Conservation (phyloP, 2,329 filamentous ascomycete species). For the Diatrype stigma region DNA sequence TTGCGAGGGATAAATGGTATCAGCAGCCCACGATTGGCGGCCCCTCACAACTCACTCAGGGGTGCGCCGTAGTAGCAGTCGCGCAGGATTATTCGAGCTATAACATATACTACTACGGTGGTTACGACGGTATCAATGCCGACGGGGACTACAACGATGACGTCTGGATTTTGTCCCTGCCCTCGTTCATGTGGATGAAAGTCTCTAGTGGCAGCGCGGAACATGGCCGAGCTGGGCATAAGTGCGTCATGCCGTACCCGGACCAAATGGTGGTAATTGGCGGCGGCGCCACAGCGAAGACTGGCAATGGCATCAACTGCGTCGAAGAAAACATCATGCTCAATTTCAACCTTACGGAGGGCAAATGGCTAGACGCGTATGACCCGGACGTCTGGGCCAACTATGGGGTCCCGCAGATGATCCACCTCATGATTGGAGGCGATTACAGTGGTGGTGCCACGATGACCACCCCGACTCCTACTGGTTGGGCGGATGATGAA, state of each 20-base stretch:
- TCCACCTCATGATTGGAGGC: slow-evolving; percentile 66
- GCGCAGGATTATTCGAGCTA: slow-evolving; percentile 69
- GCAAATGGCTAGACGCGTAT: slow-evolving; percentile 67
- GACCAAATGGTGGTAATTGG: slow-evolving; percentile 78
- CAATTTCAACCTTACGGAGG: slow-evolving; percentile 67
- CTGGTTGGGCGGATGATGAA: slow-evolving; percentile 46
- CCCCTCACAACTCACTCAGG: slow-evolving; percentile 54
- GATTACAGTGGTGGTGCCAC: slow-evolving; percentile 64
- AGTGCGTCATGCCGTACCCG: slow-evolving; percentile 71
- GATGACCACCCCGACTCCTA: slow-evolving; percentile 56
- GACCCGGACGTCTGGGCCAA: slow-evolving; percentile 56
- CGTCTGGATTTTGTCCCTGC: slow-evolving; percentile 77
- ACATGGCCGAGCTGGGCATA: slow-evolving; percentile 67
- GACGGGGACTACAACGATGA: slow-evolving; percentile 51
- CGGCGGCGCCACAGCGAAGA: slow-evolving; percentile 47
- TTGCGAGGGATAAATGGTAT: slow-evolving; percentile 64
- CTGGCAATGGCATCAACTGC: slow-evolving; percentile 31
- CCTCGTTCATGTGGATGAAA: slow-evolving; percentile 74
- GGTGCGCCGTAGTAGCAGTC: slow-evolving; percentile 71
- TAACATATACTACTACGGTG: slow-evolving; percentile 83
- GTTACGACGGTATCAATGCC: slow-evolving; percentile 54
- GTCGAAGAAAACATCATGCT: slow-evolving; percentile 47
- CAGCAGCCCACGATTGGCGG: slow-evolving; percentile 61
- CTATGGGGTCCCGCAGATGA: slow-evolving; percentile 66
- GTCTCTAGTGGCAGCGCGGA: slow-evolving; percentile 36